Evolutionary conservation across 2,329 filamentous ascomycete genomes (phyloP).

Genomic region (Epichloe scottii): DNA sequence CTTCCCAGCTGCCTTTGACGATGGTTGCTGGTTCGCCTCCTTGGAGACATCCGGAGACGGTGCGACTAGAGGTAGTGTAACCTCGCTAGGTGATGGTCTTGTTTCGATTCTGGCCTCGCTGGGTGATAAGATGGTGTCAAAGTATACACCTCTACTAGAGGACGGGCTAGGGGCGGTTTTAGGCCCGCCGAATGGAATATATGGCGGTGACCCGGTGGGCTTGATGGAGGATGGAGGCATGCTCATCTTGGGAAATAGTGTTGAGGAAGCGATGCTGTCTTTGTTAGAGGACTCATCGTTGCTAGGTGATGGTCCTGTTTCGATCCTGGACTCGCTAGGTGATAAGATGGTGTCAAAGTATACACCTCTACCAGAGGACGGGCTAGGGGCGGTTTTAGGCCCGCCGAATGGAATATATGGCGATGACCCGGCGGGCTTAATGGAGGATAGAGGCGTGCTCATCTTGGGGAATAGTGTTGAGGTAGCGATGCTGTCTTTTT

Average conservation of each 20-base stretch:
- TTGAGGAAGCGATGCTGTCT: neutral
- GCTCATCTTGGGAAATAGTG: neutral
- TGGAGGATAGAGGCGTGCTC: neutral
- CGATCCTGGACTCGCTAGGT: neutral
- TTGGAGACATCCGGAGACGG: neutral
- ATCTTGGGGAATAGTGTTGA: neutral
- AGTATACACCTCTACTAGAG: too few relatives aligned
- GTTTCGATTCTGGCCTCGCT: neutral
- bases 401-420: neutral
- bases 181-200: neutral
- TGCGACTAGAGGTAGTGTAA: neutral
- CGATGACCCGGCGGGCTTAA: neutral
- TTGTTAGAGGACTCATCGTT: neutral
- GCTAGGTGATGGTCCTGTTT: neutral
- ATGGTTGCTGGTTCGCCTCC: neutral
- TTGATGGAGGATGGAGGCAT: neutral
- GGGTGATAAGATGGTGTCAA: neutral
- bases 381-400: neutral
- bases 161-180: neutral
- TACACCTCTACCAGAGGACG: too few relatives aligned
- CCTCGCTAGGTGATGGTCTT: neutral
- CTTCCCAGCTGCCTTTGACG: neutral
- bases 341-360: neutral
- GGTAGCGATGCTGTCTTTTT: neutral
- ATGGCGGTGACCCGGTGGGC: neutral